Percentiles rank a stretch among this genome's conserved stretches.
These are phyloP conservation scores for Bretschneidera sinensis DNA, from an alignment of 345 rosid genomes.

Conservation along the genomic window DNA sequence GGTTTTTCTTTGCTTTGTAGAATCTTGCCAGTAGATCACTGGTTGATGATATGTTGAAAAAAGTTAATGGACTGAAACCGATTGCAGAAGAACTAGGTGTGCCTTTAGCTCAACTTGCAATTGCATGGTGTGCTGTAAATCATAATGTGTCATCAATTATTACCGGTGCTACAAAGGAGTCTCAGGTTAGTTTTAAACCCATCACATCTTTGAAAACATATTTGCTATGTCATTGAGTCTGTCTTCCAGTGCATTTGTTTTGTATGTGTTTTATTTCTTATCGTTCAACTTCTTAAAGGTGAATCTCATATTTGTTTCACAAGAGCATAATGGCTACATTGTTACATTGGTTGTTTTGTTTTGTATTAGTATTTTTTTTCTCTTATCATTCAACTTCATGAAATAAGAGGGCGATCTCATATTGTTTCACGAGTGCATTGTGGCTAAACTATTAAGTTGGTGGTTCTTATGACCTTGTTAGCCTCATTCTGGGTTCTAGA, in stretches of 20 bases:
- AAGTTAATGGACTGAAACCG: conserved; percentile 90
- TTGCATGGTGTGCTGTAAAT: conserved; percentile 98
- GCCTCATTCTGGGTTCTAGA: background rate
- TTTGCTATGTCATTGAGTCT: too few relatives aligned
- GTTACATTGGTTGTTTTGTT: background rate
- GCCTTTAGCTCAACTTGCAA: conserved; percentile 86
- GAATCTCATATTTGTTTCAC: background rate
- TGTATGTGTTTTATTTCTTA: background rate
- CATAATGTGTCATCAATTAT: conserved; percentile 94
- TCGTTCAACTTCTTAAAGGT: too few relatives aligned
- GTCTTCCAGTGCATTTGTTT: background rate
- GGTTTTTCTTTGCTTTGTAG: conserved; percentile 29
- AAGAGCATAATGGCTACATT: background rate
- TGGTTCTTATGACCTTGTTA: background rate
- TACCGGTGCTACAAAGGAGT: conserved; percentile 95
- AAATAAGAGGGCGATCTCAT: background rate
- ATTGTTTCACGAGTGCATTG: background rate
- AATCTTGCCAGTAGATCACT: conserved; percentile 87
- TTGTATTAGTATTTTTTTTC: too few relatives aligned
- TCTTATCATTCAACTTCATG: background rate
- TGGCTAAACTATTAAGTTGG: background rate
- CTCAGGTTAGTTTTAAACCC: conserved; percentile 55
- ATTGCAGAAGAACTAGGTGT: conserved; percentile 98
- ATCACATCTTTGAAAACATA: too few relatives aligned
- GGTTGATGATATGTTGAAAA: conserved; percentile 86